Evolutionary conservation across 2,329 filamentous ascomycete genomes (phyloP).

Genomic region (Penicillium sp.): DNA sequence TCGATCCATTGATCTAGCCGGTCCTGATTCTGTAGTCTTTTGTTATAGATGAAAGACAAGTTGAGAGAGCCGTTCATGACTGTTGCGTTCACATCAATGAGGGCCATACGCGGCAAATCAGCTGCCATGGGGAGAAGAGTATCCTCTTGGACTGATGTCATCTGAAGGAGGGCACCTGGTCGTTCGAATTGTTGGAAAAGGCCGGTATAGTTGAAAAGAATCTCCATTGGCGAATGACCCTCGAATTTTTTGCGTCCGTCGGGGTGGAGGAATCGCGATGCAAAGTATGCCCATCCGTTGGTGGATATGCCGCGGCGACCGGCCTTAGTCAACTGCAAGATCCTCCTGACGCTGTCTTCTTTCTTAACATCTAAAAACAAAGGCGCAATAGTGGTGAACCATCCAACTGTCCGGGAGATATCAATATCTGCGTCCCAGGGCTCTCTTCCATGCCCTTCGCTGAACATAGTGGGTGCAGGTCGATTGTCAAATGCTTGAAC

Average conservation of each 20-base stretch:
- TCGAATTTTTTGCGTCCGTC: no score
- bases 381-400: slow-evolving; percentile 59
- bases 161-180: slow-evolving; percentile 48
- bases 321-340: background rate
- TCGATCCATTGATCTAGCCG: background rate
- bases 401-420: slow-evolving; percentile 58
- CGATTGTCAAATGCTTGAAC: slow-evolving; percentile 56
- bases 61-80: background rate
- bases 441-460: slow-evolving; percentile 39
- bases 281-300: slow-evolving; percentile 53
- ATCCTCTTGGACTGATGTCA: background rate
- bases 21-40: background rate
- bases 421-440: slow-evolving; percentile 49
- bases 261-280: slow-evolving; percentile 28
- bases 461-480: slow-evolving; percentile 49
- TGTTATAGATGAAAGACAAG: background rate
- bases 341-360: background rate
- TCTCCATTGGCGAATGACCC: slow-evolving; percentile 48
- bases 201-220: slow-evolving; percentile 59
- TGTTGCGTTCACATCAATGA: background rate
- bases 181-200: slow-evolving; percentile 50
- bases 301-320: slow-evolving; percentile 46
- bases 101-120: slow-evolving; percentile 29
- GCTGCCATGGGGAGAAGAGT: slow-evolving; percentile 1
- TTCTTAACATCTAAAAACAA: background rate